A percentile compares a stretch with the other conserved stretches of the same genome.
These are phyloP conservation scores for Eucalyptus curtisii DNA, from an alignment of 345 rosid species.

Conservation along the genomic window DNA sequence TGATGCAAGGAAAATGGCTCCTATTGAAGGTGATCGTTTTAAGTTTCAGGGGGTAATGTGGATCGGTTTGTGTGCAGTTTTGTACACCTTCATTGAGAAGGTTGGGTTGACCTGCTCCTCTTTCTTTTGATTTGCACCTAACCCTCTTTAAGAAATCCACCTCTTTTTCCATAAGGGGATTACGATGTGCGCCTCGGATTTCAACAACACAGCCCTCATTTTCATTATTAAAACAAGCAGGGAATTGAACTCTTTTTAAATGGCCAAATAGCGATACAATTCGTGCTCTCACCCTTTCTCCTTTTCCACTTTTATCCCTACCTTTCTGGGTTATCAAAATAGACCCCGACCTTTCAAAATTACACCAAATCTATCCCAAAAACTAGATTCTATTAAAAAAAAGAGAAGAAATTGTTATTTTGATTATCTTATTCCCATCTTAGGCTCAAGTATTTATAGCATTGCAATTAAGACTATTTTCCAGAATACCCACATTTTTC, in stretches of 20 bases:
- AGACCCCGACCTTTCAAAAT: not conserved
- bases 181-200: not conserved
- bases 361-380: not conserved
- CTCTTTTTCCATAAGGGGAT: not conserved
- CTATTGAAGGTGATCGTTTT: not conserved
- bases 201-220: not conserved
- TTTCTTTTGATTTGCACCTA: constrained; percentile 13
- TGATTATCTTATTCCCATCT: not conserved
- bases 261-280: not conserved
- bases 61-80: not conserved
- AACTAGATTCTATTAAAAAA: not conserved
- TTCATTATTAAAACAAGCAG: not conserved
- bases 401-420: too few species aligned
- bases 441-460: not conserved
- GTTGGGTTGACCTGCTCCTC: constrained; percentile 8
- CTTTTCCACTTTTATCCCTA: not conserved
- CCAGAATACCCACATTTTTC: not conserved
- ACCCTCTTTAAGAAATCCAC: not conserved
- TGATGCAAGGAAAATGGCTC: not conserved
- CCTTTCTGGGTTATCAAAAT: not conserved
- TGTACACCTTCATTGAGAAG: not conserved
- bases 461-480: not conserved
- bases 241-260: not conserved
- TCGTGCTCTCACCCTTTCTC: not conserved
- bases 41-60: not conserved